Evolutionary conservation across 306 rosid genomes (phyloP).

Genomic region (Biancaea sappan): DNA sequence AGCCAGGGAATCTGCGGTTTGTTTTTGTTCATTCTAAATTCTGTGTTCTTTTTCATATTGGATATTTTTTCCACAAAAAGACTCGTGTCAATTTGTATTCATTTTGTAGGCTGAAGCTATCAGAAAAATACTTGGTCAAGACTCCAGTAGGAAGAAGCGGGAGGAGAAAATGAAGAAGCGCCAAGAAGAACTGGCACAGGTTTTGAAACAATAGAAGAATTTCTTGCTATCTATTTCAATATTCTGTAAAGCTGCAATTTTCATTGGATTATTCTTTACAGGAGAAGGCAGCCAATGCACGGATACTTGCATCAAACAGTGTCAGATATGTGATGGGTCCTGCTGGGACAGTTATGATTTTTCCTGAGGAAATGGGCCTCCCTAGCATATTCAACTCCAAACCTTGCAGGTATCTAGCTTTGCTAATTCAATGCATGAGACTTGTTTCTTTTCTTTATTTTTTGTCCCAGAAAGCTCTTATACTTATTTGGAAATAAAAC

Average conservation of each 20-base stretch:
- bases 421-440: constrained; percentile 12
- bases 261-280: constrained; percentile 15
- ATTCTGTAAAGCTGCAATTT: not conserved
- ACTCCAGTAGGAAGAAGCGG: constrained; percentile 84
- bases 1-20: constrained; percentile 69
- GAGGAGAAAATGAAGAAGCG: constrained; percentile 95
- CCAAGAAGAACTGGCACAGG: constrained; percentile 90
- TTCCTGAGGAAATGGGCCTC: constrained; percentile 63
- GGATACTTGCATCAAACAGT: constrained; percentile 53
- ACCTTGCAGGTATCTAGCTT: constrained; percentile 33
- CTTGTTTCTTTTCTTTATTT: too few species aligned
- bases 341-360: constrained; percentile 57
- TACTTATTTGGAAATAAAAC: constrained; percentile 16
- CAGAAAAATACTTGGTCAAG: constrained; percentile 96
- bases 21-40: constrained; percentile 10
- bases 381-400: constrained; percentile 56
- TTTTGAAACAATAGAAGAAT: constrained; percentile 28
- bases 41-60: not conserved
- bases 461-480: constrained; percentile 20
- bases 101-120: constrained; percentile 85
- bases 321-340: constrained; percentile 64
- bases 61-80: constrained; percentile 16
- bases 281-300: constrained; percentile 72
- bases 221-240: not conserved
- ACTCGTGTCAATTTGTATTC: constrained; percentile 21